These are phyloP conservation scores for Garcia nutans DNA, from an alignment of 345 rosid species.

Conservation along the genomic window DNA sequence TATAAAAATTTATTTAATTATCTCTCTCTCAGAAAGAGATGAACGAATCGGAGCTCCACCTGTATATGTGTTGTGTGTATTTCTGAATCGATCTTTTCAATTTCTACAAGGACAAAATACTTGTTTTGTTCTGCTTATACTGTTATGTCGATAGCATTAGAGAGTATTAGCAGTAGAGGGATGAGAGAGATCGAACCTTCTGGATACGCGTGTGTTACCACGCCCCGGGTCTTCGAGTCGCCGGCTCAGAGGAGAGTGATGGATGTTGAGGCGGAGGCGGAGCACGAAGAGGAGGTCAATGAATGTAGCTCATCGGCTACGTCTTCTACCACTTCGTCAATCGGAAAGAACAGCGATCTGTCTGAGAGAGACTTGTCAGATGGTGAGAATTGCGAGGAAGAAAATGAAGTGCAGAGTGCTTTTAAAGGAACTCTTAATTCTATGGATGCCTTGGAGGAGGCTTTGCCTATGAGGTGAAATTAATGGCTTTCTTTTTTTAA, in stretches of 20 bases:
- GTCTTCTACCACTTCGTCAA: slow-evolving; percentile 25
- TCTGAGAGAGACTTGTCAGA: neutral
- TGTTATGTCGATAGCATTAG: slow-evolving; percentile 8
- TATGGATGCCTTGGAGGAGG: slow-evolving; percentile 28
- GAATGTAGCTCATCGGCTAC: slow-evolving; percentile 21
- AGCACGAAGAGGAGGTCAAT: slow-evolving; percentile 1
- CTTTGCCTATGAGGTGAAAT: slow-evolving; percentile 27
- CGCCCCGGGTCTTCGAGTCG: slow-evolving; percentile 16
- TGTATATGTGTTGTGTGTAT: neutral
- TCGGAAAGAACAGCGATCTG: slow-evolving; percentile 33
- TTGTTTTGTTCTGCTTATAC: neutral
- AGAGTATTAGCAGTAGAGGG: neutral
- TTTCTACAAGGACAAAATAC: too few relatives aligned
- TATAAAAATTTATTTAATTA: too few relatives aligned
- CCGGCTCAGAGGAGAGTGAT: neutral
- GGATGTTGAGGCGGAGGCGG: neutral
- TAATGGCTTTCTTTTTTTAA: neutral
- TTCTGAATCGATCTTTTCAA: neutral
- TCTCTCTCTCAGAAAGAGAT: neutral
- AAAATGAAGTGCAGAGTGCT: slow-evolving; percentile 32
- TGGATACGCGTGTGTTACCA: neutral
- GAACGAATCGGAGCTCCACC: neutral
- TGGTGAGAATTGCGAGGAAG: slow-evolving; percentile 22
- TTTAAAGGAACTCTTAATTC: slow-evolving; percentile 24
- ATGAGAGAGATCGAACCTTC: slow-evolving; percentile 8